Conservation (phyloP, 2,329 filamentous ascomycete species). For the Ophiostoma angusticollis region DNA sequence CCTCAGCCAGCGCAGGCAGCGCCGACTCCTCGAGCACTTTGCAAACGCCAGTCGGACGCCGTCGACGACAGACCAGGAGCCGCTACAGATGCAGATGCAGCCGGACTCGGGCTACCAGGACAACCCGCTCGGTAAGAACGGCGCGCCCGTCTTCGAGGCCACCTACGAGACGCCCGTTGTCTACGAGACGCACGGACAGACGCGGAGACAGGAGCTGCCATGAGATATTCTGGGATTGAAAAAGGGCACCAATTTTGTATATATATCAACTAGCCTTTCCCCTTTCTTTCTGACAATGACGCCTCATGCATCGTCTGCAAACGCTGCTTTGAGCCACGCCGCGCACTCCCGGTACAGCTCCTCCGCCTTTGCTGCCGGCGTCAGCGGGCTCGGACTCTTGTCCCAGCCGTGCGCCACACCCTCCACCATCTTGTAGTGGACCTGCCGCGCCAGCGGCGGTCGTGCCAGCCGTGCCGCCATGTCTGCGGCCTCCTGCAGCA, state of each 20-base stretch:
- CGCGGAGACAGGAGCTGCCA: slow-evolving; percentile 2
- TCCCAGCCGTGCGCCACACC: slow-evolving; percentile 54
- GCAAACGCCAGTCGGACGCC: no score
- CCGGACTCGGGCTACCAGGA: no score
- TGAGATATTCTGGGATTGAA: no score
- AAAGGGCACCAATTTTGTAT: no score
- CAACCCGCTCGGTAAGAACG: no score
- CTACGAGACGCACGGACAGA: no score
- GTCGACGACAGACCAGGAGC: background rate
- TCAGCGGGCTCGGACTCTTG: slow-evolving; percentile 49
- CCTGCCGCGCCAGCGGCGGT: slow-evolving; percentile 36
- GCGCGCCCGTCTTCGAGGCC: slow-evolving; percentile 1
- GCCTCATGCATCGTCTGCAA: no score
- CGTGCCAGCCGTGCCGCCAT: slow-evolving; percentile 25
- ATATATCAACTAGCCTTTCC: no score
- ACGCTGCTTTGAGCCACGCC: background rate
- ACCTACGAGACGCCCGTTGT: background rate
- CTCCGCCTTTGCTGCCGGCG: slow-evolving; percentile 36
- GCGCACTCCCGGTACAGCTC: slow-evolving; percentile 43
- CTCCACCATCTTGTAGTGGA: slow-evolving; percentile 44
- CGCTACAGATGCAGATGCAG: background rate
- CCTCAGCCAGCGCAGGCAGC: slow-evolving; percentile 1
- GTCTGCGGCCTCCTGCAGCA: slow-evolving; percentile 17
- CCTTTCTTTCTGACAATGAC: no score
- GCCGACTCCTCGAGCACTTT: background rate